Percentiles rank a stretch among this genome's conserved stretches.
Evolutionary conservation across 352 stramenopile species (phyloP).

Genomic region (Pythium volutum): DNA sequence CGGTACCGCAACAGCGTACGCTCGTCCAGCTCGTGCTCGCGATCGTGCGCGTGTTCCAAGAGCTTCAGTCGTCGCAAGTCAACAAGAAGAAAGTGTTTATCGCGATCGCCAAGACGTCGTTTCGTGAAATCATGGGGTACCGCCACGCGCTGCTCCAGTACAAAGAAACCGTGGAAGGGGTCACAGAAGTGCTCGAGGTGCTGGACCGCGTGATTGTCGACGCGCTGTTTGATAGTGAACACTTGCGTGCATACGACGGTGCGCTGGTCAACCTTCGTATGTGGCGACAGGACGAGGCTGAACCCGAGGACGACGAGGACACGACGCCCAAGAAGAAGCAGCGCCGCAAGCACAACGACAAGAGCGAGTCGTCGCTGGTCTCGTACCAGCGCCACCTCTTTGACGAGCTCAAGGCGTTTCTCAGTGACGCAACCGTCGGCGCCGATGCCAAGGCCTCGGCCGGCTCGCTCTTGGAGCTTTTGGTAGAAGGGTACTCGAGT

Average conservation of each 20-base stretch:
- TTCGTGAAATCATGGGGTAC: constrained; percentile 56
- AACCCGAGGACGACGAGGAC: neutral
- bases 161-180: neutral
- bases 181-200: constrained; percentile 40
- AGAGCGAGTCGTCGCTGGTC: constrained; percentile 36
- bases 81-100: constrained; percentile 90
- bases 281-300: constrained; percentile 23
- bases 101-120: constrained; percentile 72
- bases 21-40: constrained; percentile 46
- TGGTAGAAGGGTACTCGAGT: constrained; percentile 51
- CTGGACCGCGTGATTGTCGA: constrained; percentile 67
- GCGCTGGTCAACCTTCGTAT: constrained; percentile 42
- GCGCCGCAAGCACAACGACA: constrained; percentile 18
- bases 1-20: constrained; percentile 13
- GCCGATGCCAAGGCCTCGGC: constrained; percentile 43
- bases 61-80: constrained; percentile 77
- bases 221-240: constrained; percentile 73
- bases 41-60: constrained; percentile 66
- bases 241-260: constrained; percentile 71
- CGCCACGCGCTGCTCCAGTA: constrained; percentile 40
- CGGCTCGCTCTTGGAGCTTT: constrained; percentile 57
- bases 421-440: constrained; percentile 37
- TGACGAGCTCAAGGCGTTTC: constrained; percentile 57
- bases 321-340: constrained; percentile 32
- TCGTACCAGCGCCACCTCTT: constrained; percentile 83